Percentiles rank a stretch among this genome's conserved stretches.
Evolutionary conservation across 73 alveolate species (phyloP).

Genomic region (Tetrahymena elliotti): DNA sequence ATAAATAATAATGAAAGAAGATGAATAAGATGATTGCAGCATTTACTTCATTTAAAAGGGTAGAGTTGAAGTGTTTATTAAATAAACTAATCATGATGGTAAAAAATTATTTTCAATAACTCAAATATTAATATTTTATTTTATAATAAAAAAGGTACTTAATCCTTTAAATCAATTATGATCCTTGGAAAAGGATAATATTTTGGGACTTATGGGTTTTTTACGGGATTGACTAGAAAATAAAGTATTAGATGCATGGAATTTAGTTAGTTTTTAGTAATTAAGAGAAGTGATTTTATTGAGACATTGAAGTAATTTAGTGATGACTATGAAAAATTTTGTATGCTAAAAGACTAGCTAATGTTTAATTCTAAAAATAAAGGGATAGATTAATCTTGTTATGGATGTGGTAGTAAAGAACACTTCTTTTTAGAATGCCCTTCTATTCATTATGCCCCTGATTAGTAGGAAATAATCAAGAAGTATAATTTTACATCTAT

Average conservation of each 20-base stretch:
- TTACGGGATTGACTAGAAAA: constrained; percentile 12
- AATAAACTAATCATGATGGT: background rate
- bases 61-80: constrained; percentile 2
- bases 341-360: constrained; percentile 7
- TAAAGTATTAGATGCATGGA: constrained; percentile 16
- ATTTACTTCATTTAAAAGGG: constrained; percentile 21
- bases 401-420: constrained; percentile 4
- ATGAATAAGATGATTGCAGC: background rate
- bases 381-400: constrained; percentile 7
- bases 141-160: background rate
- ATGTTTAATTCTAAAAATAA: background rate
- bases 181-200: background rate
- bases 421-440: constrained; percentile 27
- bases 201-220: constrained; percentile 29
- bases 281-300: constrained; percentile 19
- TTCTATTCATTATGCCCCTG: constrained; percentile 13
- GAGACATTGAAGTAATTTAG: constrained; percentile 16
- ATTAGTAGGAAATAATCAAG: constrained; percentile 9
- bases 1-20: constrained; percentile 1
- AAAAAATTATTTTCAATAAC: background rate
- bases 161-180: background rate
- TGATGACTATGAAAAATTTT: constrained; percentile 26
- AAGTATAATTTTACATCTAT: background rate
- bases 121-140: background rate
- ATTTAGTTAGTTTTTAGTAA: constrained; percentile 14